phyloP scores from a whole-genome alignment of 805 yeast genomes.

The Debaryomyces hansenii region DNA sequence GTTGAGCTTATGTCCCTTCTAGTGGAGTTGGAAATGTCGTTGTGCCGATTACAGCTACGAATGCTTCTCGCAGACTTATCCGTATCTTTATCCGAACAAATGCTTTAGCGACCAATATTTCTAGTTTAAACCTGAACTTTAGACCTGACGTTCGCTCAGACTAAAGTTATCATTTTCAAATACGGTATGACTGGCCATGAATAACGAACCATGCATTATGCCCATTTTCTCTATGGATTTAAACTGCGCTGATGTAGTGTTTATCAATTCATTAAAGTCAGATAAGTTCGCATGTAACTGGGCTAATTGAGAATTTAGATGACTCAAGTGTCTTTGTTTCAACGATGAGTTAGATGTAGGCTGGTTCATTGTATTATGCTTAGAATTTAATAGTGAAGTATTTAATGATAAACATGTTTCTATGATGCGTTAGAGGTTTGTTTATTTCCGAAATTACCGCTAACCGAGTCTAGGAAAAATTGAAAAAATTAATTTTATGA shows the following conservation, averaged over 20 bases:
- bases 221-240: constrained; percentile 54
- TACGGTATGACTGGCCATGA: constrained; percentile 44
- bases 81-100: too few species aligned
- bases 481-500: background rate
- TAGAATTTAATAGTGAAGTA: background rate
- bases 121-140: background rate
- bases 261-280: constrained; percentile 52
- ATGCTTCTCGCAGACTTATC: too few species aligned
- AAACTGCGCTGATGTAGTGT: constrained; percentile 53
- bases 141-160: background rate
- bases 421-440: background rate
- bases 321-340: constrained; percentile 47
- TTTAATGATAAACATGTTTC: too few species aligned
- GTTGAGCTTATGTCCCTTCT: too few species aligned
- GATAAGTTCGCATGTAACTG: constrained; percentile 55
- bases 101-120: too few species aligned
- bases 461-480: background rate
- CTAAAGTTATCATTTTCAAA: constrained; percentile 36
- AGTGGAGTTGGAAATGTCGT: too few species aligned
- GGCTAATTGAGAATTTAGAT: constrained; percentile 26
- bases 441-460: background rate
- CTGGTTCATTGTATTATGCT: background rate
- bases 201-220: constrained; percentile 54
- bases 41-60: too few species aligned
- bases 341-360: constrained; percentile 10